A percentile compares a stretch with the other conserved stretches of the same genome.
These are phyloP conservation scores for Thalia dealbata DNA, from an alignment of 176 grass and related monocot species.

Conservation along the genomic window DNA sequence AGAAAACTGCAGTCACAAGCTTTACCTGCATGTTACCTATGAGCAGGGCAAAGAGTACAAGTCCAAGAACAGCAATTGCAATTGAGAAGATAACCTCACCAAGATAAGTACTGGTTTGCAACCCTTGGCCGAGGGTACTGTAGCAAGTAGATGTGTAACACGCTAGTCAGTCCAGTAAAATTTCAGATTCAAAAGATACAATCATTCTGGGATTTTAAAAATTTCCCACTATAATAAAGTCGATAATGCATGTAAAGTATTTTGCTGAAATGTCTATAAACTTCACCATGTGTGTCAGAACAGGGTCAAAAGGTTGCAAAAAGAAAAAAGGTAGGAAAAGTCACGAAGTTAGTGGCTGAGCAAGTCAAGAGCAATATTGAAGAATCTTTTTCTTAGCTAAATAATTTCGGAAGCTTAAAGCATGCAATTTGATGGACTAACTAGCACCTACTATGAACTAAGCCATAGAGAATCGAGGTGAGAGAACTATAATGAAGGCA, in stretches of 20 bases:
- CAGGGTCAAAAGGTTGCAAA: not conserved
- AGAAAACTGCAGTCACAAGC: not conserved
- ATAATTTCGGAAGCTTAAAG: not conserved
- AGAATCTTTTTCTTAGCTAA: too few species aligned
- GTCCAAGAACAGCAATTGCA: slow-evolving; percentile 66
- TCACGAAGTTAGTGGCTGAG: not conserved
- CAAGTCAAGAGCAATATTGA: too few species aligned
- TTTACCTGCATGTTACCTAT: slow-evolving; percentile 98
- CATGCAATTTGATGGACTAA: not conserved
- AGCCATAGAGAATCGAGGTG: not conserved
- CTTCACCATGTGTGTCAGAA: not conserved
- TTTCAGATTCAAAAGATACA: not conserved
- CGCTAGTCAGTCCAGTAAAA: not conserved
- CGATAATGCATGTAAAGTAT: not conserved
- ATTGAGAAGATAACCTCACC: slow-evolving; percentile 90
- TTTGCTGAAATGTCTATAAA: not conserved
- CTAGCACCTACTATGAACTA: not conserved
- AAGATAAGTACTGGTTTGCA: slow-evolving; percentile 63
- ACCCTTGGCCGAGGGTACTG: slow-evolving; percentile 92
- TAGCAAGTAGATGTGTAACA: slow-evolving; percentile 8
- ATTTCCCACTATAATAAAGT: not conserved
- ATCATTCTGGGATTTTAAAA: not conserved
- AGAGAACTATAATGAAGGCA: not conserved
- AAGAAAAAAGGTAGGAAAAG: not conserved
- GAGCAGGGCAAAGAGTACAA: slow-evolving; percentile 81